These are phyloP conservation scores for Elsinoe australis DNA, from an alignment of 2,329 filamentous ascomycete genomes.

Conservation along the genomic window DNA sequence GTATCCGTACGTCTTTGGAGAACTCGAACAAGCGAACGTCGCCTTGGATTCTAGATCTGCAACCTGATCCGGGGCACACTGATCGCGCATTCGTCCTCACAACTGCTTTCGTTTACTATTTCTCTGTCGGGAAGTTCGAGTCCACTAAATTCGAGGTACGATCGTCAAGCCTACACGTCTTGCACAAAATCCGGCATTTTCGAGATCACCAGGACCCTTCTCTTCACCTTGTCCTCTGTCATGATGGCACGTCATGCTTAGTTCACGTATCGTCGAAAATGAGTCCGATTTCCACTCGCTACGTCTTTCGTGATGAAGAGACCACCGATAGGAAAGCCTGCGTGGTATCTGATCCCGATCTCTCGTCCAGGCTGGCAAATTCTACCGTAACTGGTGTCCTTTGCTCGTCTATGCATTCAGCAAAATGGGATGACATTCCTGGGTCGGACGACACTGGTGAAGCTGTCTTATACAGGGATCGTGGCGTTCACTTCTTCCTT, in stretches of 20 bases:
- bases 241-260: constrained; percentile 30
- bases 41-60: constrained; percentile 52
- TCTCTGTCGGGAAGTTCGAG: constrained; percentile 32
- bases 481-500: constrained; percentile 18
- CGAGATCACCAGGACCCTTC: constrained; percentile 47
- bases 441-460: constrained; percentile 2
- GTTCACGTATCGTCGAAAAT: constrained; percentile 31
- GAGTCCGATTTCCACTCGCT: constrained; percentile 28
- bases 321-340: constrained; percentile 18
- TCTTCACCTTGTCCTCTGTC: constrained; percentile 32
- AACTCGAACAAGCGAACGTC: constrained; percentile 22
- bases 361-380: constrained; percentile 22
- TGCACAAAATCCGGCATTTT: constrained; percentile 48
- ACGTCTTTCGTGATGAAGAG: constrained; percentile 23
- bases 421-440: constrained; percentile 1
- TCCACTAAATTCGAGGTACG: neutral
- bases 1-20: constrained; percentile 25
- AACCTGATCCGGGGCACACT: constrained; percentile 40
- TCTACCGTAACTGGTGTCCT: neutral
- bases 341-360: constrained; percentile 27
- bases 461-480: constrained; percentile 11
- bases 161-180: constrained; percentile 30
- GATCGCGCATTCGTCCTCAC: constrained; percentile 55
- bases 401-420: constrained; percentile 14
- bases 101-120: constrained; percentile 42